Evolutionary conservation across 1,139 yeast species (phyloP).

Genomic region (Candida smagusa): DNA sequence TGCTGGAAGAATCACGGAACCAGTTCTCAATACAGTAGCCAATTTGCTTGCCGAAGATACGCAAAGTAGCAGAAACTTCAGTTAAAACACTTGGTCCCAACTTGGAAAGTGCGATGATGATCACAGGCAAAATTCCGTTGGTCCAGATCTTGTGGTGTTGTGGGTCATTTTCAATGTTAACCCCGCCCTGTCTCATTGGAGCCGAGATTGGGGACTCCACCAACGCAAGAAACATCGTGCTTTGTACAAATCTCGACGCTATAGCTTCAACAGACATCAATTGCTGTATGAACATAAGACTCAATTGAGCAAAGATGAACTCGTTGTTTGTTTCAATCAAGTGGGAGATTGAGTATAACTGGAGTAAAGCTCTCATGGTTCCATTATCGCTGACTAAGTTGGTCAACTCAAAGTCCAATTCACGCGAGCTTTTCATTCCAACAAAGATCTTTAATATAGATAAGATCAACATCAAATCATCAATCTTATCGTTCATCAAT

Average conservation of each 20-base stretch:
- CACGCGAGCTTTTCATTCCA: slow-evolving; percentile 46
- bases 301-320: slow-evolving; percentile 67
- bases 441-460: slow-evolving; percentile 61
- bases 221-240: slow-evolving; percentile 67
- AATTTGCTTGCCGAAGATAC: slow-evolving; percentile 65
- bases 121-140: slow-evolving; percentile 71
- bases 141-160: slow-evolving; percentile 76
- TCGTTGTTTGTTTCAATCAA: slow-evolving; percentile 59
- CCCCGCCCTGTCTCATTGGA: slow-evolving; percentile 62
- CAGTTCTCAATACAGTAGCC: slow-evolving; percentile 63
- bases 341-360: slow-evolving; percentile 68
- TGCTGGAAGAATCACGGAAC: slow-evolving; percentile 54
- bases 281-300: slow-evolving; percentile 68
- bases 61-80: slow-evolving; percentile 63
- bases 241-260: slow-evolving; percentile 62
- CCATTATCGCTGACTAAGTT: slow-evolving; percentile 55
- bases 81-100: slow-evolving; percentile 64
- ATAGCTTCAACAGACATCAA: slow-evolving; percentile 59
- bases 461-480: slow-evolving; percentile 63
- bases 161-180: slow-evolving; percentile 44
- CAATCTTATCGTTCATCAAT: slow-evolving; percentile 45
- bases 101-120: slow-evolving; percentile 55
- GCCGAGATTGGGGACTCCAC: slow-evolving; percentile 73
- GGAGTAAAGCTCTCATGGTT: slow-evolving; percentile 59
- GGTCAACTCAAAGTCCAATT: slow-evolving; percentile 51